A percentile compares a stretch with the other conserved stretches of the same genome.
These are phyloP conservation scores for Aspergillus funiculosus DNA, from an alignment of 495 filamentous ascomycete genomes.

Conservation along the genomic window DNA sequence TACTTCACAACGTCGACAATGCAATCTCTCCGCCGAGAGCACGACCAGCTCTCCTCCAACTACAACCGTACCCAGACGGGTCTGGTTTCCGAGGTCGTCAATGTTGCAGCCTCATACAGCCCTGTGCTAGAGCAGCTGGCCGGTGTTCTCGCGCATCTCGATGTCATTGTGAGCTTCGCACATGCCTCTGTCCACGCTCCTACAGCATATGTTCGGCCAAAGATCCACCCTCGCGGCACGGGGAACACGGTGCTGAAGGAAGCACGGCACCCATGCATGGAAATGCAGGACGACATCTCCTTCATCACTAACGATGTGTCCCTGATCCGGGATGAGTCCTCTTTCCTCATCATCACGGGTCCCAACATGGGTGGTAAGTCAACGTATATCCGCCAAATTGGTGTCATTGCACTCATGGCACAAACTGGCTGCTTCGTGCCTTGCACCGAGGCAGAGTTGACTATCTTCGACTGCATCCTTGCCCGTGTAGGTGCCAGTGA, in stretches of 20 bases:
- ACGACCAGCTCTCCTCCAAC: constrained; percentile 88
- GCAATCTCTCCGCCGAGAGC: constrained; percentile 77
- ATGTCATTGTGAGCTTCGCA: constrained; percentile 93
- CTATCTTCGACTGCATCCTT: constrained; percentile 96
- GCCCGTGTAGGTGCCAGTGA: constrained; percentile 94
- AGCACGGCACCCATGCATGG: constrained; percentile 96
- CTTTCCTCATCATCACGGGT: constrained; percentile 95
- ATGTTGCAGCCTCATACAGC: constrained; percentile 88
- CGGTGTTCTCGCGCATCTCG: constrained; percentile 83
- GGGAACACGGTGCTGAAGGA: constrained; percentile 90
- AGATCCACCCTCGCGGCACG: constrained; percentile 82
- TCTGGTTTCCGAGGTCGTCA: constrained; percentile 86
- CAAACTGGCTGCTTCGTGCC: constrained; percentile 97
- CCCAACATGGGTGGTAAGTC: constrained; percentile 99
- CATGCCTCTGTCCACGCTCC: constrained; percentile 93
- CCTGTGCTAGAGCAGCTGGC: constrained; percentile 89
- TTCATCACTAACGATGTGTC: constrained; percentile 98
- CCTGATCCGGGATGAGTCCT: constrained; percentile 71
- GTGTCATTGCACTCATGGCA: constrained; percentile 95
- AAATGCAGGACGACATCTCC: constrained; percentile 96
- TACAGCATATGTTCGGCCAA: constrained; percentile 82
- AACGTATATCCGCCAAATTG: constrained; percentile 97
- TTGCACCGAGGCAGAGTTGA: constrained; percentile 81
- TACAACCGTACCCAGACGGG: constrained; percentile 95
- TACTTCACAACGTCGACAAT: constrained; percentile 92